Base-by-base conservation (phyloP, 2,329 filamentous ascomycete species). In the Talaromyces rugulosus region DNA sequence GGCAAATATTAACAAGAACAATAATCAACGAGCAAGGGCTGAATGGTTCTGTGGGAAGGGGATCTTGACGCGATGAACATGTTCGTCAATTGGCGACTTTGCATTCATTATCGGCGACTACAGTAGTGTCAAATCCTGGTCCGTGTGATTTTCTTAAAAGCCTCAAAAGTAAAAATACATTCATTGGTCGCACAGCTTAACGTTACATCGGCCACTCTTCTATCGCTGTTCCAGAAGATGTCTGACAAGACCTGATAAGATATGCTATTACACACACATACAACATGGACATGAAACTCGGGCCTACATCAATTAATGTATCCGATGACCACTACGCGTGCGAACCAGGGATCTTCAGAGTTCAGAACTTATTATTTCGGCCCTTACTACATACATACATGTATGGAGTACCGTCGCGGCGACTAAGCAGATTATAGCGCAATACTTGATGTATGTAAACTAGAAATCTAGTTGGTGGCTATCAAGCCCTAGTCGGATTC, bases 201-300 rank as follows among this genome's bases (percentile, higher is more conserved):
- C 23, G 44, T 27, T 47, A 47, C 18, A 47, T 47, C 44, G 44
- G 44, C 44, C 42, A 27, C 23, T 36, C 31, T 61, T 61, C 60
- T 54, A 61, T 54, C 18, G 36, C 40, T 53, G 55, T 61, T 61
- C 60, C 47, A 61, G 60, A 61, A 61, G 47, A 28, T 30, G 23
- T 23, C 23, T 23, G 23, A 12, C 44, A 27, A 8, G 23, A 12
- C n/a, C 14, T 16, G 36, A 40, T 40, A 40, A n/a, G 36, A 40
- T 16, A 40, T 40, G 36, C 2, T 23, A 23, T 23, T 23, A 23
- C 23, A 23, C 23, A 23, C 36, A 7, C 36, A 16, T n/a, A n/a
- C 36, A n/a, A 40, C 7, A 40, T 40, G 3, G n/a, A n/a, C 36
- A 16, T 12, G 34, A 23, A 23, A 23, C 23, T 40, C 14, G 16